These are phyloP conservation scores for Sicyos edulis DNA, from an alignment of 306 rosid species.

Conservation along the genomic window DNA sequence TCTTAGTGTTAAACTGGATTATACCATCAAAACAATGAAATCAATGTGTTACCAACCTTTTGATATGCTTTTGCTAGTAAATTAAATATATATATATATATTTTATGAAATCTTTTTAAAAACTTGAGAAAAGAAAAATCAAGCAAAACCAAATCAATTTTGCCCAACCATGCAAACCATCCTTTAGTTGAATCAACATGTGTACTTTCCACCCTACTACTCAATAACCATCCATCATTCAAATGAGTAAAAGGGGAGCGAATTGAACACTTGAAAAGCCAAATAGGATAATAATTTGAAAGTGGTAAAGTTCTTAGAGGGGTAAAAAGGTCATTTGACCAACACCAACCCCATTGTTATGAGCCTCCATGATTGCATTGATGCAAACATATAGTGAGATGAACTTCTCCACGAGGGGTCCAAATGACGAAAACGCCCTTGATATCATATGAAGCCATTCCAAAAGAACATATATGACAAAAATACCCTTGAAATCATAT, in stretches of 20 bases:
- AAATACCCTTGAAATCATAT: too few relatives aligned
- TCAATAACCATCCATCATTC: conserved; percentile 16
- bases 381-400: conserved; percentile 10
- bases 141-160: background rate
- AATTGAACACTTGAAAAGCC: conserved; percentile 2
- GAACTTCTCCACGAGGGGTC: conserved; percentile 38
- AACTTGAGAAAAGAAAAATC: background rate
- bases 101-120: background rate
- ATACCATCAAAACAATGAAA: too few relatives aligned
- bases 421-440: conserved; percentile 33
- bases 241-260: background rate
- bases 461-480: too few relatives aligned
- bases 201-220: conserved; percentile 17
- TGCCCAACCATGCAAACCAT: conserved; percentile 11
- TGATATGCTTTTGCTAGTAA: background rate
- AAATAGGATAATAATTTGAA: conserved; percentile 6
- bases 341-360: conserved; percentile 25
- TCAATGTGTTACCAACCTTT: too few relatives aligned
- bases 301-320: conserved; percentile 7
- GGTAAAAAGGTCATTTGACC: conserved; percentile 23
- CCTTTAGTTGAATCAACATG: too few relatives aligned
- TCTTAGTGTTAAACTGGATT: too few relatives aligned
- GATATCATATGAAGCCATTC: background rate
- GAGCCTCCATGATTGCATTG: conserved; percentile 25
- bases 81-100: background rate